Percentiles rank a stretch among this genome's conserved stretches.
Evolutionary conservation across 768 basidiomycete species (phyloP).

Genomic region (Hygrophorus pudorinus): DNA sequence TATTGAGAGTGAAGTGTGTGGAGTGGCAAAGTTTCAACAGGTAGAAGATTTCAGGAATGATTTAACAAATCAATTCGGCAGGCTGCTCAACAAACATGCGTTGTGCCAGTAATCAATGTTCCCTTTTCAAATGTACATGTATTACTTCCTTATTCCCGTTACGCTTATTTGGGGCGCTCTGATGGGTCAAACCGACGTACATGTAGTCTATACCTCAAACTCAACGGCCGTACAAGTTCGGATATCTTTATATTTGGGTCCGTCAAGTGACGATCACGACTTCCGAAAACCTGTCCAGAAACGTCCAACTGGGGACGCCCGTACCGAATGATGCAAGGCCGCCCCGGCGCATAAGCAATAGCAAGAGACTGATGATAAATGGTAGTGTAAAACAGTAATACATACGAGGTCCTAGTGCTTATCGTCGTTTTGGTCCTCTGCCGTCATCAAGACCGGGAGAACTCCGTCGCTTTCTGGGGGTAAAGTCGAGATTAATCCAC

Average conservation of each 20-base stretch:
- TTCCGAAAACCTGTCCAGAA: no score
- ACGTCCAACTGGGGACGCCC: no score
- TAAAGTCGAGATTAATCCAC: not conserved
- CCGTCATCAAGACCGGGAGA: conserved; percentile 64
- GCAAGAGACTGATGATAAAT: not conserved
- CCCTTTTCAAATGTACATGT: no score
- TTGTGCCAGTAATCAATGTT: conserved; percentile 6
- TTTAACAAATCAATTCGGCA: conserved; percentile 20
- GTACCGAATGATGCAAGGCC: not conserved
- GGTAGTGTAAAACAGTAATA: not conserved
- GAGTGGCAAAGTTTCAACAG: conserved; percentile 20
- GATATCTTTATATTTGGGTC: no score
- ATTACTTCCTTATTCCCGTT: no score
- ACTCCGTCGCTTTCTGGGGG: conserved; percentile 58
- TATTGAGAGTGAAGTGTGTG: conserved; percentile 31
- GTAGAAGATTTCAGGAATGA: conserved; percentile 19
- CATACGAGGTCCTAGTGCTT: not conserved
- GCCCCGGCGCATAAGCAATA: not conserved
- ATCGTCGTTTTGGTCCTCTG: conserved; percentile 64
- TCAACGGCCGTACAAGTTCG: no score
- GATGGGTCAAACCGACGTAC: no score
- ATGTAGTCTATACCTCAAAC: no score
- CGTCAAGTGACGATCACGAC: no score
- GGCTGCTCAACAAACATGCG: conserved; percentile 11
- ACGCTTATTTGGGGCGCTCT: no score